Evolutionary conservation across 1,139 yeast species (phyloP), one percentile per base, ranked within the genome.

Genomic region (Protomyces lactucae-debilis): DNA sequence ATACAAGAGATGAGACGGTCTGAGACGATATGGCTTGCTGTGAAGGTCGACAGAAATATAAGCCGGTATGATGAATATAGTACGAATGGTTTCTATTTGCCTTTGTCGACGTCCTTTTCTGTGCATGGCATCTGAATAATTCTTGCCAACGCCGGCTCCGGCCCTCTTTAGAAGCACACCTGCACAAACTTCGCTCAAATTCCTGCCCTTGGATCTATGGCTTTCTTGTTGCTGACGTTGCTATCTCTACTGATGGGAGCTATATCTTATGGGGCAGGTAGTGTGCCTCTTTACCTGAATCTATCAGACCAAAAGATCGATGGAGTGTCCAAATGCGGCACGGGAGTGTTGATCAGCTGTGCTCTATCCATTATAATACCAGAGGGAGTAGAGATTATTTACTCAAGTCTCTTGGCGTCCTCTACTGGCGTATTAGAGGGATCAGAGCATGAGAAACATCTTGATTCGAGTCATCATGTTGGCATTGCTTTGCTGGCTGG

Each of bases 311-410:
- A 37, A 14, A 21, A 28, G 4, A 16, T 51, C 8, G 36, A 25
- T 8, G 35, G 51, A 9, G 18, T 80, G 18, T 81, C 88, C 1
- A 74, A 81, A 12, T 76, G 85, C 63, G 85, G 88, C 66, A 79
- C 82, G 71, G 93, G 93, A 0, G 76, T 87, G 32, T 77, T 87
- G 57, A 76, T 86, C 3, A 86, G 90, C 2, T 83, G 91, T 0
- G 80, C 88, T 0, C 73, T 86, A 64, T 78, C 84, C n/a, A 78
- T 87, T 25, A 83, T 86, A 28, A 79, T 87, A 21, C 93, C 93
- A 0, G 93, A 87, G 73, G 91, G 91, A 4, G 77, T 84, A 43
- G 84, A 81, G 68, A 79, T 80, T 2, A 72, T 83, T 61, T 78
- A 76, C 64, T 71, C 73, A 12, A 9, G 28, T 16, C 16, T 43